Conservation (phyloP, 768 basidiomycete genomes). For the Panaeolus papilionaceus region DNA sequence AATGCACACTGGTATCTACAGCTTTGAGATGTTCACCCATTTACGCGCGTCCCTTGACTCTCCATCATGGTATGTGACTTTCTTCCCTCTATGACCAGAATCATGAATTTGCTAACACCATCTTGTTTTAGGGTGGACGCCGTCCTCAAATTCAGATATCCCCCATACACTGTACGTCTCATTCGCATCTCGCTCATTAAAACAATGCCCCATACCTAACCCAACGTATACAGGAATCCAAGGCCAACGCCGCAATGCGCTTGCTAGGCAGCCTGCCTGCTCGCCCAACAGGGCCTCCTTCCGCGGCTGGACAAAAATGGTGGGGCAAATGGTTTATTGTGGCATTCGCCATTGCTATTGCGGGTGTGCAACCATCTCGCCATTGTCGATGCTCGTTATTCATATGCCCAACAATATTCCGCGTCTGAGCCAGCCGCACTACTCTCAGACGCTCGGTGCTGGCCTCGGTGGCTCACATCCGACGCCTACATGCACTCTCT, state of each 20-base stretch:
- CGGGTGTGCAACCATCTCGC: constrained; percentile 30
- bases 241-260: constrained; percentile 30
- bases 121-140: constrained; percentile 50
- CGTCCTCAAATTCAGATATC: constrained; percentile 58
- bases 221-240: constrained; percentile 38
- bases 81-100: not conserved
- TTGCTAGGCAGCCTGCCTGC: constrained; percentile 45
- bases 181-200: constrained; percentile 1
- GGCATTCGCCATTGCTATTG: constrained; percentile 49
- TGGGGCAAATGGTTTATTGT: constrained; percentile 57
- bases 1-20: constrained; percentile 72
- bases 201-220: not conserved
- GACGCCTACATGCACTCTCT: too few relatives aligned
- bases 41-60: constrained; percentile 64
- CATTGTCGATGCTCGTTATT: too few relatives aligned
- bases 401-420: too few relatives aligned
- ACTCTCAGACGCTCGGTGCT: too few relatives aligned
- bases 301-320: constrained; percentile 31
- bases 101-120: not conserved
- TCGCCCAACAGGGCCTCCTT: constrained; percentile 50
- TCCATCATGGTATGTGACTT: constrained; percentile 55
- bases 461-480: too few relatives aligned
- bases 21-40: constrained; percentile 84
- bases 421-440: too few relatives aligned
- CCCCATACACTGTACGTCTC: constrained; percentile 58